phyloP scores from a whole-genome alignment of 805 yeast genomes.

The Ogataea ganodermae region DNA sequence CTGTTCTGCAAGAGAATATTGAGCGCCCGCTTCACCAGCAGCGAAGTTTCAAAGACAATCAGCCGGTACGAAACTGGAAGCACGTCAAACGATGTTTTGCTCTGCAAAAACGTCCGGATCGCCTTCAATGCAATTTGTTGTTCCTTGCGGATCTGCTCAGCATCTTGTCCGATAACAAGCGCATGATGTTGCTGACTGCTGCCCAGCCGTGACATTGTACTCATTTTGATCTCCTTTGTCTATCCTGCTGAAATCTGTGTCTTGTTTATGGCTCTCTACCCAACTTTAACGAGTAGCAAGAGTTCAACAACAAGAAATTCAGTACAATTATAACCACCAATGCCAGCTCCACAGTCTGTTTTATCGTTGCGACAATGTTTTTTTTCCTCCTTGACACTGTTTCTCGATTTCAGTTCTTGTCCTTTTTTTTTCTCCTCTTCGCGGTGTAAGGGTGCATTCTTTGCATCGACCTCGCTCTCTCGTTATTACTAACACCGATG shows the following conservation, averaged over 20 bases:
- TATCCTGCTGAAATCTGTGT: too few species aligned
- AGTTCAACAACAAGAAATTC: too few species aligned
- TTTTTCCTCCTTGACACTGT: neutral
- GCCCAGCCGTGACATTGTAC: conserved; percentile 3
- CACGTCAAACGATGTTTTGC: conserved; percentile 95
- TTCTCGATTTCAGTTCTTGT: too few species aligned
- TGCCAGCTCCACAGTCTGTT: too few species aligned
- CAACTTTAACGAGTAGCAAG: too few species aligned
- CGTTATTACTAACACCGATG: neutral
- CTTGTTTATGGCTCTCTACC: too few species aligned
- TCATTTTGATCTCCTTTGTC: too few species aligned
- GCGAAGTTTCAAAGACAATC: conserved; percentile 89
- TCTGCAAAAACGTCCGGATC: conserved; percentile 78
- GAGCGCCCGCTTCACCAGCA: conserved; percentile 85
- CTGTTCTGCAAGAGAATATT: conserved; percentile 89
- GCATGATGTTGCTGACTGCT: conserved; percentile 9
- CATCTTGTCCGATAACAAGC: conserved; percentile 10
- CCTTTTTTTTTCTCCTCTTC: too few species aligned
- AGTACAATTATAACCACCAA: too few species aligned
- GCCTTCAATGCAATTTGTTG: conserved; percentile 79
- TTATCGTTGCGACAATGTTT: too few species aligned
- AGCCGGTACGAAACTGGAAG: conserved; percentile 92
- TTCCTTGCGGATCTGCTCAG: conserved; percentile 47
- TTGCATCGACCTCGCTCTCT: neutral
- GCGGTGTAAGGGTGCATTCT: too few species aligned